Base-by-base conservation (phyloP, 2,329 filamentous ascomycete genomes). In the Lachnellula subtilissima region DNA sequence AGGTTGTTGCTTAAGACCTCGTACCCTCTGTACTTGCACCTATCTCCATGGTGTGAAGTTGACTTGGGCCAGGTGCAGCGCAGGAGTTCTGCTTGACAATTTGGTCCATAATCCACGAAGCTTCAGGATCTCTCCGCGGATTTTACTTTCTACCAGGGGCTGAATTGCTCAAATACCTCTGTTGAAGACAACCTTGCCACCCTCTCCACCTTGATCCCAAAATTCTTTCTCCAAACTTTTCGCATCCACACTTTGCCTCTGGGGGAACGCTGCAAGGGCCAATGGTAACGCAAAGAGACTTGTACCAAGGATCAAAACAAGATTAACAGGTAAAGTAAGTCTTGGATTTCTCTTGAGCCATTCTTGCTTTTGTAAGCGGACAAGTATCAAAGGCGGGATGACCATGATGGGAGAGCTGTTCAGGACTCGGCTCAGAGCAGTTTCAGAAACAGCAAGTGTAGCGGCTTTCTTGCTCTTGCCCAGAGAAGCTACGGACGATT, bases 341-440 rank as follows among this genome's bases (percentile, higher is more conserved):
- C 86, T 80, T 6, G 93, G 94, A 62, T 89, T 83, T 60, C 79
- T 78, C 75, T 85, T 85, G 65, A 97, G 74, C 91, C 91, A 97
- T 57, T 87, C 80, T 51, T 85, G 89, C 73, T 86, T 82, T 79
- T 99, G 92, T 65, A 99, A 77, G 64, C 85, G 81, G 52, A 97
- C 88, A 53, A 99, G 80, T 23, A 95, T 75, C 70, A 99, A 77
- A 22, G 94, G 91, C 43, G 94, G 94, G 47, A 99, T 78, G 14
- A 96, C 91, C 94, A 99, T 99, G 75, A 99, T 94, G 11, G 94
- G 94, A 12, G 89, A 95, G 58, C 91, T 89, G 73, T 97, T 99
- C 67, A 97, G 79, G 57, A 97, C 92, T 57, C 94, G 85, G 64
- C 89, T 94, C 47, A 95, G 77, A 2, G 94, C 94, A 48, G 94